phyloP scores from a whole-genome alignment of 2,329 filamentous ascomycete species.

The Alternaria ethzedia region DNA sequence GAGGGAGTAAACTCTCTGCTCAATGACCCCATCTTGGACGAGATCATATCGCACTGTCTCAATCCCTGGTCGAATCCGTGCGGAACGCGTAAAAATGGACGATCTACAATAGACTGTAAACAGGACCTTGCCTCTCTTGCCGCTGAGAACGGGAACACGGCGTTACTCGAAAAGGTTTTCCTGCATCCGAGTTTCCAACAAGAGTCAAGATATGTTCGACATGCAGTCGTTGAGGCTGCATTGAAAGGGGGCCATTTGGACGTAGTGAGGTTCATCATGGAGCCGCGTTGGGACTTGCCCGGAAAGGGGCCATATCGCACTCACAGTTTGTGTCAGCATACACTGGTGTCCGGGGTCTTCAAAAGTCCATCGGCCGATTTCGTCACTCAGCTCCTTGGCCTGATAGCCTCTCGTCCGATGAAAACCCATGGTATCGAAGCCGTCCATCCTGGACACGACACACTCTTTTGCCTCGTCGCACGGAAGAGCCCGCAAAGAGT shows the following conservation, averaged over 20 bases:
- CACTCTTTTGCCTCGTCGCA: background rate
- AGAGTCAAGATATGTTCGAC: too few relatives aligned
- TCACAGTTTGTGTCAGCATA: background rate
- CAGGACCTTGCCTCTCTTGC: background rate
- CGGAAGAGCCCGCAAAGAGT: background rate
- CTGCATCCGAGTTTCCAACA: background rate
- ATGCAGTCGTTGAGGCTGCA: background rate
- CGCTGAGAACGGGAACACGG: background rate
- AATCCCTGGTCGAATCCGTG: background rate
- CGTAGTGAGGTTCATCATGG: background rate
- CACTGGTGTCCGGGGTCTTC: background rate
- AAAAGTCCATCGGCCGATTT: constrained; percentile 1
- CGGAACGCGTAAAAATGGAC: background rate
- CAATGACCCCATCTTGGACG: background rate
- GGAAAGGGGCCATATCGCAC: background rate
- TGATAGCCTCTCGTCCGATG: background rate
- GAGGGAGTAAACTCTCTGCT: background rate
- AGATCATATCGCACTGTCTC: background rate
- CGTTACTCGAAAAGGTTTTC: background rate
- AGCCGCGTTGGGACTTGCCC: background rate
- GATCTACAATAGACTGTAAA: background rate
- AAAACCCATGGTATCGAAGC: background rate
- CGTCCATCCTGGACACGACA: background rate
- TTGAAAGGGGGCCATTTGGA: background rate
- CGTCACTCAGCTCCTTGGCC: background rate